phyloP scores from a whole-genome alignment of 208 protist species.

The Crithidia bombi region DNA sequence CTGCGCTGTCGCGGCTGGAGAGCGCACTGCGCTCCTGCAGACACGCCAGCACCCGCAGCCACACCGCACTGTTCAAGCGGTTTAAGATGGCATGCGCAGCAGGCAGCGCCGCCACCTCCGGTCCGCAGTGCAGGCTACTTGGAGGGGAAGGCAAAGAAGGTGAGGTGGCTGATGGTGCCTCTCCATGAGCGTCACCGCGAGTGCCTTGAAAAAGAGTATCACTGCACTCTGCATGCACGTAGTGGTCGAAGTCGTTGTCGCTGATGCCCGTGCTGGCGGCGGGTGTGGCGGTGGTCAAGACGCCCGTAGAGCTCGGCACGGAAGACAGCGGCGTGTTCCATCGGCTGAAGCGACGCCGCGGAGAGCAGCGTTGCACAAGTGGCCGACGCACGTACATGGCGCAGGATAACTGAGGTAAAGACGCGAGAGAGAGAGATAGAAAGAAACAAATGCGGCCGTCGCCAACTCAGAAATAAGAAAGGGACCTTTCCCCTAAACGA shows the following conservation, averaged over 20 bases:
- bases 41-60: conserved; percentile 42
- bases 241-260: conserved; percentile 15
- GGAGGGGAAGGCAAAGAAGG: not conserved
- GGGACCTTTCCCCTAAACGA: too few species aligned
- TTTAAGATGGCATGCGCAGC: conserved; percentile 36
- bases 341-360: conserved; percentile 3
- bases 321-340: not conserved
- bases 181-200: not conserved
- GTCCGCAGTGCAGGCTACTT: conserved; percentile 19
- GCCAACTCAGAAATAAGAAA: too few species aligned
- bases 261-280: not conserved
- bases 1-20: conserved; percentile 33
- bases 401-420: too few species aligned
- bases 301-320: not conserved
- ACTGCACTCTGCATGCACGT: conserved; percentile 12
- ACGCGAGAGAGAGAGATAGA: not conserved
- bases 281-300: not conserved
- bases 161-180: not conserved
- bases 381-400: conserved; percentile 10
- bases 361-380: conserved; percentile 2
- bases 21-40: conserved; percentile 56
- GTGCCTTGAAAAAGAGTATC: not conserved
- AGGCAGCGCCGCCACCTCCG: conserved; percentile 15
- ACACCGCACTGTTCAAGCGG: conserved; percentile 42
- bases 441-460: too few species aligned